Base-by-base conservation (phyloP, 2,329 filamentous ascomycete species). In the Trichoderma sp. region DNA sequence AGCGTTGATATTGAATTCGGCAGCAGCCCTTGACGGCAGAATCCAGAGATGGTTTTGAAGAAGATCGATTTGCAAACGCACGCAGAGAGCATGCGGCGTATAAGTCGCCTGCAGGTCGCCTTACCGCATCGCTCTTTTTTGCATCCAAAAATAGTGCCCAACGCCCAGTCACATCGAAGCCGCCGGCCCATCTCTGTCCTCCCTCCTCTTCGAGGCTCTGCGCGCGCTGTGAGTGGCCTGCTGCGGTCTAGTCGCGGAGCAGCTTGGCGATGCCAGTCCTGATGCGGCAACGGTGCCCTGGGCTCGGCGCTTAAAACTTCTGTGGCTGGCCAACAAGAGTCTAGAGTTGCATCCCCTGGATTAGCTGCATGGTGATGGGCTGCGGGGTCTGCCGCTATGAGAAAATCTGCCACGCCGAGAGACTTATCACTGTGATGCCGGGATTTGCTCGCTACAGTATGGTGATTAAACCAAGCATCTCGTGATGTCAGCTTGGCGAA, bases 251-350 rank as follows among this genome's bases (percentile, higher is more conserved):
- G 53, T 55, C 35, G 35, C 55, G 43, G 43, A 47, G 59, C 43
- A 55, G 57, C 43, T 56, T 27, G 37, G 57, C 57, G 61, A 40
- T 58, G 53, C 70, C 70, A 72, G 70, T 58, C 68, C 70, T 70
- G 63, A 70, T 67, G 68, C 2, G 68, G 68, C 57, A 62, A 62
- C 57, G 56, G 56, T 33, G 21, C 47, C 40, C 55, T 49, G 63
- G 65, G 40, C 53, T 68, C 72, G 73, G 74, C 74, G 74, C 74
- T 75, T 75, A 75, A 72, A 62, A 70, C 52, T 56, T 43, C 64
- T 53, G 56, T 19, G 29, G 61, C 63, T 56, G 70, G 40, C 69
- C 69, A 70, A 70, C 69, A 56, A 68, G 65, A 68, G 40, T 33
- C 21, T 31, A 33, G 65, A 59, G 27, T 63, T 55, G 65, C 35